phyloP scores from a whole-genome alignment of 257 asterid species.

The Thymus quinquecostatus region DNA sequence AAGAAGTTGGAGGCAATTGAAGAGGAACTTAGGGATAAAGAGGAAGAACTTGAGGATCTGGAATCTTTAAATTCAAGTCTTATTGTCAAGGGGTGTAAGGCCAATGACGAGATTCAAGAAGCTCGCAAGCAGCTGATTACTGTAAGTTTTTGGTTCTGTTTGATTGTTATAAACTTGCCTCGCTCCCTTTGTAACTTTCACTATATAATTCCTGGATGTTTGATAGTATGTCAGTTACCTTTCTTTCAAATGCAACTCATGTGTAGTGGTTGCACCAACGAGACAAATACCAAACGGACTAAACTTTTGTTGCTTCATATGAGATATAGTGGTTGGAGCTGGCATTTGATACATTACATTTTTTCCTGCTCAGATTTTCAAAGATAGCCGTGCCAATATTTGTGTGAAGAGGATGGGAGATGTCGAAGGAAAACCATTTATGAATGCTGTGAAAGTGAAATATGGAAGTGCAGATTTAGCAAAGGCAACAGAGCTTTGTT shows the following conservation, averaged over 20 bases:
- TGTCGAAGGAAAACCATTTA: slow-evolving; percentile 58
- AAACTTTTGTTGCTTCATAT: slow-evolving; percentile 20
- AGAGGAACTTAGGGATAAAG: slow-evolving; percentile 62
- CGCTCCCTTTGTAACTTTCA: neutral
- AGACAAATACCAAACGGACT: slow-evolving; percentile 4
- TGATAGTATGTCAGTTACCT: neutral
- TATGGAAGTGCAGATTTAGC: slow-evolving; percentile 34
- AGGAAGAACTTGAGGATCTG: slow-evolving; percentile 55
- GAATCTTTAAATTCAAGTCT: slow-evolving; percentile 53
- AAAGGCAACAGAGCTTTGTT: slow-evolving; percentile 48
- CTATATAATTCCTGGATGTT: slow-evolving; percentile 6
- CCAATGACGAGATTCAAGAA: slow-evolving; percentile 71
- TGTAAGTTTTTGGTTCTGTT: slow-evolving; percentile 44
- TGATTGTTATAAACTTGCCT: slow-evolving; percentile 13
- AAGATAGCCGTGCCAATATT: slow-evolving; percentile 52
- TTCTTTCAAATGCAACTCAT: neutral
- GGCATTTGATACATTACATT: slow-evolving; percentile 23
- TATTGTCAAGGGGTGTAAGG: slow-evolving; percentile 56
- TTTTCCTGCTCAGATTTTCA: slow-evolving; percentile 40
- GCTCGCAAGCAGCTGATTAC: slow-evolving; percentile 64
- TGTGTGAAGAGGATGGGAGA: slow-evolving; percentile 81
- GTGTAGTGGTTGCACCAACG: slow-evolving; percentile 8
- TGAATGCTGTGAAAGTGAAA: slow-evolving; percentile 42
- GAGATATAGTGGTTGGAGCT: neutral
- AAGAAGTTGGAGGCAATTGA: slow-evolving; percentile 50